Evolutionary conservation across 345 rosid genomes (phyloP), one percentile per base, ranked within the genome.

Genomic region (Bretschneidera sinensis): DNA sequence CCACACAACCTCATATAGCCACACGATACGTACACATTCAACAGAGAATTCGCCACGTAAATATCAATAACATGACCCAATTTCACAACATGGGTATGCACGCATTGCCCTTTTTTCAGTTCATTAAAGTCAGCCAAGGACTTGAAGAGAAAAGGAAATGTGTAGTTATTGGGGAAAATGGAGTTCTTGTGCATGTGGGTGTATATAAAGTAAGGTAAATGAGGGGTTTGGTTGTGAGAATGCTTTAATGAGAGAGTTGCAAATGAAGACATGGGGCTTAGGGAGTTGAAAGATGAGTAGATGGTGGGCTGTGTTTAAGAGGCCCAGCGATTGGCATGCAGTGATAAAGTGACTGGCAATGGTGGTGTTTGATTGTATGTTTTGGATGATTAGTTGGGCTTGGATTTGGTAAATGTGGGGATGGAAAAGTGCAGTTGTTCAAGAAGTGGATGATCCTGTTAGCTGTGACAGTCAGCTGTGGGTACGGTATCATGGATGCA

Each of bases 141-240:
- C 79, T 82, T 85, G 14, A 82, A 78, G 22, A 80, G 79, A 56
- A 82, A 72, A 63, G 87, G 85, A 55, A 79, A 85, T 24, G 87
- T 82, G 69, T 66, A 78, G 54, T 72, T 74, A 33, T 80, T 82
- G 51, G 83, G 77, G 15, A 25, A 57, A 60, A 78, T 53, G 15
- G 74, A 67, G 55, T 24, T 25, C 5, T 13, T 20, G 55, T n/a
- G 78, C 85, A 80, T 85, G 57, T 57, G 63, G 20, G 71, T 15
- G n/a, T 82, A 82, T 0, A 80, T 57, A 20, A 70, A 65, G 49
- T 52, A 67, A 5, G 85, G 82, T 8, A 80, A 17, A 9, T 22
- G 56, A 59, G 85, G 80, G 53, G 43, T 67, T 50, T 62, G 66
- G 48, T 81, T 48, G 70, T 70, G 77, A 54, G 66, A 82, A 79